phyloP scores from a whole-genome alignment of 1,139 yeast genomes.

The Meyerozyma sp. region DNA sequence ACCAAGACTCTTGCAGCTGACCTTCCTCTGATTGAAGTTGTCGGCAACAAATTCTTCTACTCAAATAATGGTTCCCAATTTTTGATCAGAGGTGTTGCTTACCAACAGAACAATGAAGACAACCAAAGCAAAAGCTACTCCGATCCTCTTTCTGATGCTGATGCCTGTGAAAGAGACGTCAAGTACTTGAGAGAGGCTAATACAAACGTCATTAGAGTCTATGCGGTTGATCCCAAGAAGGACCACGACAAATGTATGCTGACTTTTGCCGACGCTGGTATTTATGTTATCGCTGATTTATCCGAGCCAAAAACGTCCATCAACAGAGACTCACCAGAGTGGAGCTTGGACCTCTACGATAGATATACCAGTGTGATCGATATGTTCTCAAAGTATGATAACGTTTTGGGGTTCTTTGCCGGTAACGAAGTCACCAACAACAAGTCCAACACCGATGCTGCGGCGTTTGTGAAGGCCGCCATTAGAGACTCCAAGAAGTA shows the following conservation, averaged over 20 bases:
- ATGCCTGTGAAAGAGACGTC: conserved; percentile 74
- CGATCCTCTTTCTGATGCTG: conserved; percentile 62
- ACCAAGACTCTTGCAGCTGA: conserved; percentile 11
- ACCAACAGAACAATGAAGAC: conserved; percentile 38
- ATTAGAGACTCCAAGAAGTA: conserved; percentile 87
- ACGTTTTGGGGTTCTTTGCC: conserved; percentile 84
- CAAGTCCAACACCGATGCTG: conserved; percentile 46
- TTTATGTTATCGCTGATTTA: conserved; percentile 81
- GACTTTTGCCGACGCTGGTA: conserved; percentile 80
- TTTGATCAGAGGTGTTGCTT: conserved; percentile 42
- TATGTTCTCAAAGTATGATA: conserved; percentile 75
- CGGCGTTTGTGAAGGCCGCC: conserved; percentile 88
- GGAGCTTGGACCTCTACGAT: conserved; percentile 60
- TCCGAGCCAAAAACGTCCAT: conserved; percentile 75
- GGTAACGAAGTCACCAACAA: conserved; percentile 82
- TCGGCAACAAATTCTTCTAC: conserved; percentile 42
- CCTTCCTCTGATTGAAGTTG: conserved; percentile 36
- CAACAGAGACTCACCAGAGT: conserved; percentile 70
- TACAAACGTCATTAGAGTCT: conserved; percentile 68
- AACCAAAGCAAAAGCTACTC: conserved; percentile 20
- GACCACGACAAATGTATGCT: conserved; percentile 90
- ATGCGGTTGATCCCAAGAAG: conserved; percentile 70
- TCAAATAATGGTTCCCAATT: conserved; percentile 43
- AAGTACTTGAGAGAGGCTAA: conserved; percentile 71
- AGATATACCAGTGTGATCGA: conserved; percentile 82